A percentile compares a stretch with the other conserved stretches of the same genome.
Evolutionary conservation across 768 basidiomycete genomes (phyloP).

Genomic region (Lentinula sp.): DNA sequence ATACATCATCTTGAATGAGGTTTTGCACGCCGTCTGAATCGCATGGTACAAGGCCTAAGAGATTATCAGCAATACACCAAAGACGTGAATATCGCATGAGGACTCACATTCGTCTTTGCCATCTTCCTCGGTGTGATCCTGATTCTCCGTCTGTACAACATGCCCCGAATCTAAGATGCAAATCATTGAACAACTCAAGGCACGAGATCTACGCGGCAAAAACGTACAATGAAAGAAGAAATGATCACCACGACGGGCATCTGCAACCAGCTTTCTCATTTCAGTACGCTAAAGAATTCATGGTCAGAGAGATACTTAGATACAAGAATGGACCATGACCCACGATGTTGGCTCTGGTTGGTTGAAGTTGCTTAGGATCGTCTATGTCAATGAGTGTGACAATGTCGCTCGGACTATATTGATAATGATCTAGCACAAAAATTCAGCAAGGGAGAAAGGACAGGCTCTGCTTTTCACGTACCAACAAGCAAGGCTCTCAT

Average conservation of each 20-base stretch:
- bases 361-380: constrained; percentile 22
- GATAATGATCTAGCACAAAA: constrained; percentile 26
- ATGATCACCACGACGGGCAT: constrained; percentile 37
- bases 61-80: not conserved
- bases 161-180: constrained; percentile 41
- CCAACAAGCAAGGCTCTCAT: constrained; percentile 30
- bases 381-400: constrained; percentile 38
- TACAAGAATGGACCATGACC: constrained; percentile 10
- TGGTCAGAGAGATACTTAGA: not conserved
- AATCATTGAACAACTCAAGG: constrained; percentile 14
- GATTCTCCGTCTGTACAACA: constrained; percentile 35
- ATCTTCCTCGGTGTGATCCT: constrained; percentile 41
- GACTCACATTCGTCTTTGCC: constrained; percentile 45
- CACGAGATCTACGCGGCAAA: not conserved
- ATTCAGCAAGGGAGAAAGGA: not conserved
- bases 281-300: constrained; percentile 27
- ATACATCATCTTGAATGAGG: constrained; percentile 31
- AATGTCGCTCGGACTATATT: constrained; percentile 32
- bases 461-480: constrained; percentile 13
- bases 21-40: constrained; percentile 21
- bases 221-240: constrained; percentile 55
- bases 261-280: constrained; percentile 36
- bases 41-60: constrained; percentile 30
- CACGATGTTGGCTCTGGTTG: constrained; percentile 41
- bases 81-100: not conserved